Conservation (phyloP, 805 yeast species). For the Pachysolen tannophilus region DNA sequence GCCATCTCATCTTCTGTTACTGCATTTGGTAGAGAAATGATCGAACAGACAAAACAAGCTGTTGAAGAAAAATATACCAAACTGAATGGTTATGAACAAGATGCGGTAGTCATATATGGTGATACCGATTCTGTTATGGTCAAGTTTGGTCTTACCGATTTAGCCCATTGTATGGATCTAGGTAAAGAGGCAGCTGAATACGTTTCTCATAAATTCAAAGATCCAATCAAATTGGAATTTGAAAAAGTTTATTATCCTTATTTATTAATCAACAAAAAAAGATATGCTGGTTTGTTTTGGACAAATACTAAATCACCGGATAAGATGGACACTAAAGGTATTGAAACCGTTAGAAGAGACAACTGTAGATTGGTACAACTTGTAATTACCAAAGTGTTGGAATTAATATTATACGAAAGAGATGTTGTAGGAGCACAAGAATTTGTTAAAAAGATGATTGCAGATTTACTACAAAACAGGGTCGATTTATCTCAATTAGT, state of each 20-base stretch:
- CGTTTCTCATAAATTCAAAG: conserved; percentile 70
- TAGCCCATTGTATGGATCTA: conserved; percentile 77
- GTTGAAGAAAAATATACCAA: conserved; percentile 75
- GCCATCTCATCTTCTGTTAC: conserved; percentile 95
- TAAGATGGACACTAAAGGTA: conserved; percentile 97
- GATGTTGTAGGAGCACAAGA: conserved; percentile 79
- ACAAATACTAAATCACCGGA: conserved; percentile 87
- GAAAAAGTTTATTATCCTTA: conserved; percentile 97
- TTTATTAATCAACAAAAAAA: conserved; percentile 84
- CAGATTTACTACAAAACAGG: conserved; percentile 83
- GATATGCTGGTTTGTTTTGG: conserved; percentile 98
- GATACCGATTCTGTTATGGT: conserved; percentile 99
- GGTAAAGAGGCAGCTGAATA: conserved; percentile 92
- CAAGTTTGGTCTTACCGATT: conserved; percentile 78
- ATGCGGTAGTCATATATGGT: conserved; percentile 91
- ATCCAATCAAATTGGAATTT: conserved; percentile 91
- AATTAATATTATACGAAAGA: conserved; percentile 77
- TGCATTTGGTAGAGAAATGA: conserved; percentile 95
- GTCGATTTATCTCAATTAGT: conserved; percentile 90
- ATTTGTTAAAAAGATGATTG: conserved; percentile 81
- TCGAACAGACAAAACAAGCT: conserved; percentile 79
- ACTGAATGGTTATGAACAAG: conserved; percentile 77
- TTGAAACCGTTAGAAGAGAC: conserved; percentile 97
- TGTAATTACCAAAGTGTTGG: conserved; percentile 87
- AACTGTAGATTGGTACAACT: conserved; percentile 92